phyloP scores from a whole-genome alignment of 305 asterid species.

The Solanum hybrid region DNA sequence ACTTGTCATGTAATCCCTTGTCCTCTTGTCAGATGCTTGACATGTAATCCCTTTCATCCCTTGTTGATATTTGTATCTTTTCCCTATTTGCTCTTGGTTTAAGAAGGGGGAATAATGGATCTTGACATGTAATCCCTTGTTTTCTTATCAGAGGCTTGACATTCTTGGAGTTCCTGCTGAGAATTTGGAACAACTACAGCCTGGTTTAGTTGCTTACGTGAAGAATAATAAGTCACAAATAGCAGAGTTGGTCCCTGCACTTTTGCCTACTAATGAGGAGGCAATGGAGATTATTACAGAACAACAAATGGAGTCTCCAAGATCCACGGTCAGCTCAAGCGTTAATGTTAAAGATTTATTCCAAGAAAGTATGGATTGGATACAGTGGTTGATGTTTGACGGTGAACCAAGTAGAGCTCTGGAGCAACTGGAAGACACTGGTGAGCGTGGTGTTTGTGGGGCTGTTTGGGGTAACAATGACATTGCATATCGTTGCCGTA shows the following conservation, averaged over 20 bases:
- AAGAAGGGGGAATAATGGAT: background rate
- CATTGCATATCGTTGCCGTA: constrained; percentile 79
- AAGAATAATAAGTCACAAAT: constrained; percentile 38
- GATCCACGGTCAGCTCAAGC: constrained; percentile 13
- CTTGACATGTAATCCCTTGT: background rate
- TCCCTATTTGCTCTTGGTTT: background rate
- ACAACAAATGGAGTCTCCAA: constrained; percentile 17
- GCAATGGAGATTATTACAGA: constrained; percentile 22
- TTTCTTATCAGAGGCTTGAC: constrained; percentile 68
- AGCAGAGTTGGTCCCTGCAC: constrained; percentile 45
- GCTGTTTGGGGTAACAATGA: constrained; percentile 79
- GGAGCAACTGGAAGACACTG: constrained; percentile 49
- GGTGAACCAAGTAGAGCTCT: constrained; percentile 53
- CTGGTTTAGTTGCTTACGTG: constrained; percentile 55
- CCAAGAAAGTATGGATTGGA: constrained; percentile 62
- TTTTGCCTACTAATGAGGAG: constrained; percentile 62
- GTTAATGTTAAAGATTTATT: constrained; percentile 25
- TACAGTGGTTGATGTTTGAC: constrained; percentile 94
- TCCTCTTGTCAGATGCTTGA: background rate
- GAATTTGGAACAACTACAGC: constrained; percentile 35
- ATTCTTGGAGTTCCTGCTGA: constrained; percentile 50
- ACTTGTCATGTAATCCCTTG: background rate
- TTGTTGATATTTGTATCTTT: background rate
- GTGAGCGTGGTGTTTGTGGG: constrained; percentile 89
- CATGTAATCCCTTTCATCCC: background rate